Conservation (phyloP, 176 grass and related monocot genomes). For the Carex cristatella region DNA sequence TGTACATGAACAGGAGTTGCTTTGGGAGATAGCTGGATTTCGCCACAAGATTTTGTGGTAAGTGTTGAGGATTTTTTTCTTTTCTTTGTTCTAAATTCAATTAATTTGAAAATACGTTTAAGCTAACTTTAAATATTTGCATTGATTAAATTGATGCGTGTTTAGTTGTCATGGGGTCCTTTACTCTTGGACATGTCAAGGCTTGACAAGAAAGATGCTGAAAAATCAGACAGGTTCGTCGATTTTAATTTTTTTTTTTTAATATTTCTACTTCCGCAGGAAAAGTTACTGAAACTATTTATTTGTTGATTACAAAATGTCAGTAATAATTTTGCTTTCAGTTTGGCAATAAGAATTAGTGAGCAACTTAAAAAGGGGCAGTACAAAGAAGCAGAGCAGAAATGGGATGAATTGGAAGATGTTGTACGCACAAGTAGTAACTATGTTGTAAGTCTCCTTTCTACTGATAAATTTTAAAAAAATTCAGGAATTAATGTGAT, state of each 20-base stretch:
- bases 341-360: constrained; percentile 45
- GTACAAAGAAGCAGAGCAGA: constrained; percentile 37
- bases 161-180: constrained; percentile 60
- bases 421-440: constrained; percentile 31
- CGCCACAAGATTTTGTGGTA: constrained; percentile 71
- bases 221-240: constrained; percentile 33
- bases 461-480: background rate
- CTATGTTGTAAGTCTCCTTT: constrained; percentile 33
- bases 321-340: background rate
- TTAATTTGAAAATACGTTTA: background rate
- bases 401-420: constrained; percentile 50
- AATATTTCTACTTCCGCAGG: background rate
- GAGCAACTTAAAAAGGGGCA: constrained; percentile 27
- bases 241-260: background rate
- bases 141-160: constrained; percentile 7
- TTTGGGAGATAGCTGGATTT: constrained; percentile 89
- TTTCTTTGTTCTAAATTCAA: background rate
- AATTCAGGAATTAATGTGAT: background rate
- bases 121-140: background rate
- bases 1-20: constrained; percentile 40
- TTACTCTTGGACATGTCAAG: constrained; percentile 68
- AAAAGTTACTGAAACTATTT: background rate
- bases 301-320: background rate
- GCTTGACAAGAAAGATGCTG: constrained; percentile 44
- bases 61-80: background rate